These are phyloP conservation scores for Pistacia atlantica DNA, from an alignment of 345 rosid genomes.

Conservation along the genomic window DNA sequence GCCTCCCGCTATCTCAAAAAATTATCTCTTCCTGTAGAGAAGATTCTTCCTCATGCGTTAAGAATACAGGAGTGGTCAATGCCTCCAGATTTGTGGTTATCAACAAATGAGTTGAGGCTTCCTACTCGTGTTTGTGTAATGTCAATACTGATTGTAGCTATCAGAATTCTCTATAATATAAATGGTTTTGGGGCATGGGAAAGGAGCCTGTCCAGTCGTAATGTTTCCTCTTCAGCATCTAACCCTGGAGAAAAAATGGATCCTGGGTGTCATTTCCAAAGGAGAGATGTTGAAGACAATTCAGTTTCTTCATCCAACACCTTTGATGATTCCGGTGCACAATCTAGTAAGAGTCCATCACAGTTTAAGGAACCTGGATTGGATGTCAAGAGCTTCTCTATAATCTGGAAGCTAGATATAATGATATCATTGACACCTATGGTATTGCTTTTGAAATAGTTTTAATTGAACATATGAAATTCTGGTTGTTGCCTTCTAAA, in stretches of 20 bases:
- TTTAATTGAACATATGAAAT: background rate
- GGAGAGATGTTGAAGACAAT: conserved; percentile 17
- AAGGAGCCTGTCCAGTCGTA: conserved; percentile 34
- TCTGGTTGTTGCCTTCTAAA: background rate
- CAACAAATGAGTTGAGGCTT: conserved; percentile 56
- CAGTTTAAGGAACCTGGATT: conserved; percentile 25
- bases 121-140: conserved; percentile 67
- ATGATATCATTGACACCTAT: conserved; percentile 27
- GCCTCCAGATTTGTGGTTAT: conserved; percentile 81
- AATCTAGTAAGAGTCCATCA: conserved; percentile 21
- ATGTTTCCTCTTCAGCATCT: conserved; percentile 20
- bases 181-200: conserved; percentile 79
- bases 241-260: conserved; percentile 21
- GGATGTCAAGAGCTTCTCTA: conserved; percentile 50
- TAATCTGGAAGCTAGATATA: conserved; percentile 46
- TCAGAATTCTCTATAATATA: conserved; percentile 58
- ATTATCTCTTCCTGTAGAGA: conserved; percentile 55
- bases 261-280: conserved; percentile 15
- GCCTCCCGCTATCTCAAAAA: conserved; percentile 57
- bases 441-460: conserved; percentile 29
- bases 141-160: conserved; percentile 60
- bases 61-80: conserved; percentile 62
- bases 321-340: conserved; percentile 31
- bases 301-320: conserved; percentile 26
- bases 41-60: conserved; percentile 59